phyloP scores from a whole-genome alignment of 139 green algal species.

The Astrephomene gubernaculifera region DNA sequence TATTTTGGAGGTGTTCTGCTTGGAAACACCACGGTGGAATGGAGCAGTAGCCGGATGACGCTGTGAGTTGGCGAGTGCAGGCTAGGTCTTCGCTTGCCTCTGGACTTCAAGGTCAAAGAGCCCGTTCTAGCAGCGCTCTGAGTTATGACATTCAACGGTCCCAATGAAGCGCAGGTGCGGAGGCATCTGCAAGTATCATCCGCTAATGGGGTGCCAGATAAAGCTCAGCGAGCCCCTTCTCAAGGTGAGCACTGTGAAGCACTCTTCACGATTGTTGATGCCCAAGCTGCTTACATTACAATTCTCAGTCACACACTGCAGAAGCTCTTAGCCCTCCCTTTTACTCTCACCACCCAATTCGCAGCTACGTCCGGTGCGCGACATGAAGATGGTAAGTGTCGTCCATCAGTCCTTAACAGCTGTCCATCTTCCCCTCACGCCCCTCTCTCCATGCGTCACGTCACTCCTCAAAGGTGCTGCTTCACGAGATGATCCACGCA shows the following conservation, averaged over 20 bases:
- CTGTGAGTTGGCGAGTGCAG: conserved; percentile 49
- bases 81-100: neutral
- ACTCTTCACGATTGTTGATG: no score
- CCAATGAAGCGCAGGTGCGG: conserved; percentile 54
- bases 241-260: conserved; percentile 45
- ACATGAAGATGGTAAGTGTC: conserved; percentile 73
- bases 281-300: no score
- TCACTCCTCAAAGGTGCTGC: conserved; percentile 66
- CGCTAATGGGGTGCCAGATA: conserved; percentile 73
- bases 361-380: conserved; percentile 73
- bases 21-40: conserved; percentile 78
- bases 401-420: neutral
- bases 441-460: neutral
- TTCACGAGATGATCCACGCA: conserved; percentile 93
- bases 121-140: no score
- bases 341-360: no score
- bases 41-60: conserved; percentile 84
- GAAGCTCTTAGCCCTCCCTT: no score
- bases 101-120: no score
- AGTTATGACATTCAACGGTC: no score
- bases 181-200: conserved; percentile 70
- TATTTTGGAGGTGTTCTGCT: conserved; percentile 65
- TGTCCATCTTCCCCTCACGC: neutral
- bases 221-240: conserved; percentile 84
- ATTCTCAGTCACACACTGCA: no score